Evolutionary conservation across 164 flowering plant species (phyloP).

Genomic region (Protea cynaroides): DNA sequence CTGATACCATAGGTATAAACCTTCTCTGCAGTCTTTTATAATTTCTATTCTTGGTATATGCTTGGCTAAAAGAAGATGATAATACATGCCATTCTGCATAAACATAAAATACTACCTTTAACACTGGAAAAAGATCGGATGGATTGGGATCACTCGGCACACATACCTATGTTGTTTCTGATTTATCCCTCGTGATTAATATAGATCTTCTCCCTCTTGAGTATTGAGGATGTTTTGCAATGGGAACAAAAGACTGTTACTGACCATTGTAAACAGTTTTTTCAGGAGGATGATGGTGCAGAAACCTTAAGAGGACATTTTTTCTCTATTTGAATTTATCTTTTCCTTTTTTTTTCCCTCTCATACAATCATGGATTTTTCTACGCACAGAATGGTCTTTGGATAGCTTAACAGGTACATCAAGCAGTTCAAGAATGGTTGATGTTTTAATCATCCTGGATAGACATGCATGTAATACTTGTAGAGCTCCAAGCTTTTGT

Average conservation of each 20-base stretch:
- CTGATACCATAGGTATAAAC: too few species aligned
- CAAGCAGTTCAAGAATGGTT: conserved; percentile 14
- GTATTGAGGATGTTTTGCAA: conserved; percentile 17
- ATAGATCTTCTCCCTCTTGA: conserved; percentile 34
- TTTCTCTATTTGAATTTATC: conserved; percentile 48
- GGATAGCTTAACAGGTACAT: conserved; percentile 14
- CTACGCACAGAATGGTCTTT: conserved; percentile 12
- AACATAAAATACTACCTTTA: too few species aligned
- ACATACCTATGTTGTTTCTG: too few species aligned
- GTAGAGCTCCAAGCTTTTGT: conserved; percentile 71
- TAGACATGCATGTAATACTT: conserved; percentile 55
- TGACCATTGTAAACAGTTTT: conserved; percentile 12
- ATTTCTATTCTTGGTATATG: too few species aligned
- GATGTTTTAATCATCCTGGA: conserved; percentile 38
- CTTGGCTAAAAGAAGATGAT: too few species aligned
- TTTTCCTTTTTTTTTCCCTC: conserved; percentile 48
- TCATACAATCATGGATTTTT: conserved; percentile 6
- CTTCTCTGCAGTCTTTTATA: too few species aligned
- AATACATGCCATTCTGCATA: too few species aligned
- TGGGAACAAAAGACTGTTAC: conserved; percentile 14
- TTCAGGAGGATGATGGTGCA: conserved; percentile 12
- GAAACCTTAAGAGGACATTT: conserved; percentile 18
- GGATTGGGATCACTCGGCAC: too few species aligned
- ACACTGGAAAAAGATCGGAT: too few species aligned
- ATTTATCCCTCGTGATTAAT: conserved; percentile 49